These are phyloP conservation scores for Platanthera zijinensis DNA, from an alignment of 106 monocot species.

Conservation along the genomic window DNA sequence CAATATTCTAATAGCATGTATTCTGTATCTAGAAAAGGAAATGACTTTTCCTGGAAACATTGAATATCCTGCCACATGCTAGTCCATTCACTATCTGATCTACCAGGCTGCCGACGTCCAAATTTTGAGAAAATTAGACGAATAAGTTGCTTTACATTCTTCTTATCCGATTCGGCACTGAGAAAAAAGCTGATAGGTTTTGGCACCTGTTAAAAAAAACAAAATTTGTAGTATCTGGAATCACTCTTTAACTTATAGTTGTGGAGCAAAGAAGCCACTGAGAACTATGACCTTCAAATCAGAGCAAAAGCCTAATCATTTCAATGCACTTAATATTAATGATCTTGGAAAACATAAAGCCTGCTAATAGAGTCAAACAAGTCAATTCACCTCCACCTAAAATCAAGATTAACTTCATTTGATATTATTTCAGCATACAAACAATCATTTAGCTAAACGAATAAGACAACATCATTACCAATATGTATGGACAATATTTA, in stretches of 20 bases:
- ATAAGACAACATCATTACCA: not conserved
- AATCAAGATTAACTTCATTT: not conserved
- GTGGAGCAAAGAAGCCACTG: not conserved
- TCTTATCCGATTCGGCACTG: constrained; percentile 56
- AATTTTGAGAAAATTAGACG: constrained; percentile 91
- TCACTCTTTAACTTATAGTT: not conserved
- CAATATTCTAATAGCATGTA: constrained; percentile 82
- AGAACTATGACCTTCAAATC: not conserved
- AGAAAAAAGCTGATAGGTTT: constrained; percentile 79
- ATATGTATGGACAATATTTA: not conserved
- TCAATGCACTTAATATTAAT: not conserved
- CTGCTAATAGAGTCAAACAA: not conserved
- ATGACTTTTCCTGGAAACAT: constrained; percentile 79
- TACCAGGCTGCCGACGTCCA: constrained; percentile 63
- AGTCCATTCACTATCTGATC: constrained; percentile 85
- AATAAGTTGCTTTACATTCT: constrained; percentile 80
- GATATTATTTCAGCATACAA: not conserved
- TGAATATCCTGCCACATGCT: constrained; percentile 84
- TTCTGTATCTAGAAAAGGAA: constrained; percentile 82
- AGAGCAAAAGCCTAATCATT: not conserved
- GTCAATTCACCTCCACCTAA: not conserved
- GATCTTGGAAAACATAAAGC: not conserved
- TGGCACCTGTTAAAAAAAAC: constrained; percentile 54
- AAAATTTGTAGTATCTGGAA: not conserved
- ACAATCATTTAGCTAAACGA: not conserved